Percentiles rank a stretch among this genome's conserved stretches.
Conservation (phyloP, 1,139 yeast genomes). For the Sugiyamaella paludigena region DNA sequence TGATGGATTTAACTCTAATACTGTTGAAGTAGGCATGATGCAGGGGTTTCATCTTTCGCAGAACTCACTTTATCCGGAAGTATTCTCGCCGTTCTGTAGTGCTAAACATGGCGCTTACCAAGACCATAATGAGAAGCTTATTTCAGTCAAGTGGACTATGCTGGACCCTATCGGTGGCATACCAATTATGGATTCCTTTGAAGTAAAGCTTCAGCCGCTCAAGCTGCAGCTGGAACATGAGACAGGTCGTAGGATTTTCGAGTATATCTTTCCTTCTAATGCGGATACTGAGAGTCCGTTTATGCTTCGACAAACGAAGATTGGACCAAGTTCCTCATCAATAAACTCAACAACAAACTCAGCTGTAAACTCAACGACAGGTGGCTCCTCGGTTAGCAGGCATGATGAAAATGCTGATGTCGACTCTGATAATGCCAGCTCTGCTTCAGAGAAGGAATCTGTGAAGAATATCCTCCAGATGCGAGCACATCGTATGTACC, state of each 20-base stretch:
- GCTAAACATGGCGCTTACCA: constrained; percentile 29
- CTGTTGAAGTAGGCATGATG: constrained; percentile 57
- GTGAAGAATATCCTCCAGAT: background rate
- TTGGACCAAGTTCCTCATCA: background rate
- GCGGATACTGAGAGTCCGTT: constrained; percentile 32
- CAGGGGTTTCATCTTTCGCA: constrained; percentile 68
- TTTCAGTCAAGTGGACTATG: constrained; percentile 67
- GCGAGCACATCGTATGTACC: constrained; percentile 4
- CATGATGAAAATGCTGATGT: constrained; percentile 6
- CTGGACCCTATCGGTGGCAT: constrained; percentile 86
- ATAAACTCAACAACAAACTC: background rate
- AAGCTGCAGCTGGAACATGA: constrained; percentile 69
- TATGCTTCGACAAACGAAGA: constrained; percentile 1
- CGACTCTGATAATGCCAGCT: constrained; percentile 14
- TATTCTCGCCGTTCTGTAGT: constrained; percentile 53
- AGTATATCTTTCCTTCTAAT: constrained; percentile 61
- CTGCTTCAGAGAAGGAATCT: constrained; percentile 9
- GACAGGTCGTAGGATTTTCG: constrained; percentile 60
- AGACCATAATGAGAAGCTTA: constrained; percentile 37
- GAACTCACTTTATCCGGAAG: constrained; percentile 65
- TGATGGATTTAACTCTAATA: constrained; percentile 63
- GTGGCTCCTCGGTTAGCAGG: background rate
- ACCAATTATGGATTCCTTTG: constrained; percentile 55
- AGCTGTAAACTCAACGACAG: constrained; percentile 1
- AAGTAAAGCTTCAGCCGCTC: constrained; percentile 58